A percentile compares a stretch with the other conserved stretches of the same genome.
Evolutionary conservation across 2,329 filamentous ascomycete genomes (phyloP).

Genomic region (Exophiala spinifera): DNA sequence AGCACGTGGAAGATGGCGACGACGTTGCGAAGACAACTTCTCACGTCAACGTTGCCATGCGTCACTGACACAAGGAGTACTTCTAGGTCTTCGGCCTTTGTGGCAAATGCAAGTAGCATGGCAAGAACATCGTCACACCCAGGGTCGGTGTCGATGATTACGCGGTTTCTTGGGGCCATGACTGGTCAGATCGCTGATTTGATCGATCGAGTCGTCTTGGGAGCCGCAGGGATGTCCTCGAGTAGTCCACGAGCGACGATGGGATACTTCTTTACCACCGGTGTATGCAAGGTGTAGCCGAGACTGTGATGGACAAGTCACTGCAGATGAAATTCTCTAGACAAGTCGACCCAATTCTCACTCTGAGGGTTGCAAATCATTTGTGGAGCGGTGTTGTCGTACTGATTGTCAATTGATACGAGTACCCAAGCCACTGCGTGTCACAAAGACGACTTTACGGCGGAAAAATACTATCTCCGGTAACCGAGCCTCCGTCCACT

Average conservation of each 20-base stretch:
- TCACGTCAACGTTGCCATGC: constrained; percentile 87
- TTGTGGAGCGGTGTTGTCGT: neutral
- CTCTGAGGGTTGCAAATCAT: neutral
- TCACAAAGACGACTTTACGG: neutral
- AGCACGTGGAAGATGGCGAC: constrained; percentile 89
- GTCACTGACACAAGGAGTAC: constrained; percentile 82
- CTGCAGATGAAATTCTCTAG: too few relatives aligned
- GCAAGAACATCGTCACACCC: constrained; percentile 91
- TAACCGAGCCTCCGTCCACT: too few relatives aligned
- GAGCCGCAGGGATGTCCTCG: too few relatives aligned
- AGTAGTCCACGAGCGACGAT: too few relatives aligned
- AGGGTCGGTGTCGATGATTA: constrained; percentile 97
- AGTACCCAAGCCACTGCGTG: too few relatives aligned
- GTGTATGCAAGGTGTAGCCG: neutral
- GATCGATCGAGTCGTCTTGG: neutral
- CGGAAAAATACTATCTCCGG: too few relatives aligned
- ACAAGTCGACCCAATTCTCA: neutral
- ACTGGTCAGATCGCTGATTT: neutral
- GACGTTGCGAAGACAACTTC: constrained; percentile 85
- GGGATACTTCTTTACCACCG: too few relatives aligned
- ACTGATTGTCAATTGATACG: too few relatives aligned
- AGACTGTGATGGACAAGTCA: neutral
- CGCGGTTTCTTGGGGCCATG: constrained; percentile 68
- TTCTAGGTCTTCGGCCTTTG: constrained; percentile 79
- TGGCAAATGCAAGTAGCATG: constrained; percentile 79